Conservation (phyloP, 75 land plant genomes). For the Chamaecyparis obtusa region DNA sequence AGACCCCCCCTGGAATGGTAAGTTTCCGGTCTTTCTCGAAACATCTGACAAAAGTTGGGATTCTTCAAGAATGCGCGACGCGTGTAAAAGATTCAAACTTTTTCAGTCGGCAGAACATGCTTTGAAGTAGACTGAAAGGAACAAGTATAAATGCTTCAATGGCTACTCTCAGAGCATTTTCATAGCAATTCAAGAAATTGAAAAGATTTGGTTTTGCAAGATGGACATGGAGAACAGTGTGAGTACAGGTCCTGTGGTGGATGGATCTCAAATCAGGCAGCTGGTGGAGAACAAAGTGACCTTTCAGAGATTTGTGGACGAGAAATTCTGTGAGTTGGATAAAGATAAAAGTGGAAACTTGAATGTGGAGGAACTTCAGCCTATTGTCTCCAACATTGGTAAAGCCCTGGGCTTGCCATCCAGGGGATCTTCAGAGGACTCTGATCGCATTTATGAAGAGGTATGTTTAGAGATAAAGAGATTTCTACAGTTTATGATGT, state of each 20-base stretch:
- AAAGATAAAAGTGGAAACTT: conserved; percentile 57
- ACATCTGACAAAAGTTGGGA: no score
- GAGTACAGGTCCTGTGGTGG: conserved; percentile 26
- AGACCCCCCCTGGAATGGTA: no score
- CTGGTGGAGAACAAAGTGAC: conserved; percentile 62
- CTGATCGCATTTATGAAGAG: conserved; percentile 79
- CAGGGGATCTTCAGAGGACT: conserved; percentile 57
- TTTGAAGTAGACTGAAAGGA: no score
- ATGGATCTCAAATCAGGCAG: conserved; percentile 70
- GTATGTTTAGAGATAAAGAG: conserved; percentile 13
- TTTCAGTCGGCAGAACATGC: no score
- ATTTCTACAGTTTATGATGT: no score
- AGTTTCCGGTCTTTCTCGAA: no score
- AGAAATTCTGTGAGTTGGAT: conserved; percentile 70
- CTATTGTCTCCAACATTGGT: conserved; percentile 75
- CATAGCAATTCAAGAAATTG: no score
- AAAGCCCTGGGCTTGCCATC: conserved; percentile 84
- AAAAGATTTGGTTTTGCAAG: background rate
- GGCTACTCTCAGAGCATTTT: no score
- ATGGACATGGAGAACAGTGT: background rate
- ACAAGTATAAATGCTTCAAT: no score
- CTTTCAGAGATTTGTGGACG: conserved; percentile 60
- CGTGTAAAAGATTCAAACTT: no score
- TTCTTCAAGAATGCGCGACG: no score
- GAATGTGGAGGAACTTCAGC: conserved; percentile 62